Evolutionary conservation across 2,329 filamentous ascomycete genomes (phyloP), one percentile per base, ranked within the genome.

Genomic region (Scedosporium minutisporum): DNA sequence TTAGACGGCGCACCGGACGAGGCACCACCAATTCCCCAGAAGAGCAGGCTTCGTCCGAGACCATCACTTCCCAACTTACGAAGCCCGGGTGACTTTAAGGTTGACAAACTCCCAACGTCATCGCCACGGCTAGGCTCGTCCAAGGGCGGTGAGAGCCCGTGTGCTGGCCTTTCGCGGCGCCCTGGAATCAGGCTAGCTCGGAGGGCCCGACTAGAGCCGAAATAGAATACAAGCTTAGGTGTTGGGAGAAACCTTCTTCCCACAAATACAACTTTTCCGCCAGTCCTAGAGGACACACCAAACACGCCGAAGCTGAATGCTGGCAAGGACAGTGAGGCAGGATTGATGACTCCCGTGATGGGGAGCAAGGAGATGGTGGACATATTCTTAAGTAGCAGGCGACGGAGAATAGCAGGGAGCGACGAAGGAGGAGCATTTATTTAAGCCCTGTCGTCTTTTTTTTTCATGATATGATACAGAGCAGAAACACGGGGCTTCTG

Each of bases 321-420:
- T 23, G 23, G 18, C 9, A 16, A 29, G 25, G 58, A 14, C 16
- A 7, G 21, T 18, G 21, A 25, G 58, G 4, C 9, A 16, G 41
- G 12, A 14, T 25, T 25, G n/a, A 7, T 6, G 12, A 42, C 46
- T 16, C 60, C 46, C 4, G 9, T n/a, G 12, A 69, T 76, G 64
- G 78, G 78, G 2, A 80, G 80, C 66, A 78, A 78, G 69, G 73
- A 74, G 51, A 83, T 84, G 78, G 81, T 84, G 6, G 81, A 84
- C 61, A 64, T 79, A 58, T 84, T 84, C 67, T 71, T 84, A 29
- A 82, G 74, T 64, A 81, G 76, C 57, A 75, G 81, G 18, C 74
- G 77, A 16, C 77, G 70, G 64, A 73, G 75, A 12, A 75, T 77
- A 44, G 69, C 72, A 25, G 76, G 75, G 12, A 75, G 72, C 58